These are phyloP conservation scores for Chlorella variabilis DNA, from an alignment of 163 green algal genomes.

Conservation along the genomic window DNA sequence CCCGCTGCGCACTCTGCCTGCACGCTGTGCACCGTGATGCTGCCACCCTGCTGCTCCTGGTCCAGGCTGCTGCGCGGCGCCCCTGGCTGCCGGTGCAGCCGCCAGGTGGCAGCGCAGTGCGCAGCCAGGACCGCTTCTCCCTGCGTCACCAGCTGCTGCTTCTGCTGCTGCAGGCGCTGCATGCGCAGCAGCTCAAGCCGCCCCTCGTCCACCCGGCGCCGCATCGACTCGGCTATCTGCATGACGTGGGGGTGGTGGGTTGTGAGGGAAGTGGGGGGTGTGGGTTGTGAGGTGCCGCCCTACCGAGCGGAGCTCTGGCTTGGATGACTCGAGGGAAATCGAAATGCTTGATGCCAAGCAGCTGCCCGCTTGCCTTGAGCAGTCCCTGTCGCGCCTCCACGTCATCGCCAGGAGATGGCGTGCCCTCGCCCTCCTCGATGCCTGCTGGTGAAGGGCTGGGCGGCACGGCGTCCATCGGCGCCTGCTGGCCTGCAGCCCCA, in stretches of 20 bases:
- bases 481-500: no score
- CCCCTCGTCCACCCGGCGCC: conserved; percentile 10
- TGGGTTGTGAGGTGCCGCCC: no score
- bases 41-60: neutral
- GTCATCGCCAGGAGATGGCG: neutral
- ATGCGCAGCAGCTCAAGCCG: conserved; percentile 14
- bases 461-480: no score
- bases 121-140: conserved; percentile 6
- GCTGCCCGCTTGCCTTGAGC: conserved; percentile 5
- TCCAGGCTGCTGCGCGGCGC: neutral
- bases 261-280: neutral
- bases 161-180: conserved; percentile 21
- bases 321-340: no score
- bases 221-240: conserved; percentile 22
- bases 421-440: no score
- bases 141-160: neutral
- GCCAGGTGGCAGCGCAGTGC: conserved; percentile 27
- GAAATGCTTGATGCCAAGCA: no score
- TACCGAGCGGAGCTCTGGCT: no score
- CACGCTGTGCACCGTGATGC: conserved; percentile 7
- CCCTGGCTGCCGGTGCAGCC: neutral
- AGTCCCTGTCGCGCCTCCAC: conserved; percentile 13
- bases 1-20: conserved; percentile 4
- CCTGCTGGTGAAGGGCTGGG: no score
- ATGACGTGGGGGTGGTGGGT: neutral